These are phyloP conservation scores for Ciborinia camelliae DNA, from an alignment of 2,329 filamentous ascomycete species.

Conservation along the genomic window DNA sequence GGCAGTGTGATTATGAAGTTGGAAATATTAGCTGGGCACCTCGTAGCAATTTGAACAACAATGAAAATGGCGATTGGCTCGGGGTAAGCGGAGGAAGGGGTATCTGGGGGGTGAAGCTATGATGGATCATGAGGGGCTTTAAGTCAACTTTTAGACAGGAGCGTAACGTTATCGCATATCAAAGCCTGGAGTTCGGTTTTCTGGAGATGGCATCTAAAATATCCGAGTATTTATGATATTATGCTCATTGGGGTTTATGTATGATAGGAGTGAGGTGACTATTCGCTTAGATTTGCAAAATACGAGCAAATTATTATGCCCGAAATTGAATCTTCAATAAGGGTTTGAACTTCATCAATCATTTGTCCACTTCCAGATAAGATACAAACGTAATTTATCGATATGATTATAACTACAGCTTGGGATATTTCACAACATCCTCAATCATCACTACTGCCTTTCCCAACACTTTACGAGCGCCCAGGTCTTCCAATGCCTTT, in stretches of 20 bases:
- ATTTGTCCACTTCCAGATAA: neutral
- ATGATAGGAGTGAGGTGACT: slow-evolving; percentile 21
- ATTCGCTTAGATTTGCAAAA: neutral
- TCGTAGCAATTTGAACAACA: slow-evolving; percentile 56
- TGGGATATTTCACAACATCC: slow-evolving; percentile 5
- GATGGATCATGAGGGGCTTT: slow-evolving; percentile 25
- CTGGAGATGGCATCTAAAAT: slow-evolving; percentile 26
- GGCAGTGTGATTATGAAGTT: slow-evolving; percentile 85
- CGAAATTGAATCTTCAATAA: neutral
- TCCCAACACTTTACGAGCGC: slow-evolving; percentile 50
- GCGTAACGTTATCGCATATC: slow-evolving; percentile 25
- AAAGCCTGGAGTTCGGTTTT: slow-evolving; percentile 30
- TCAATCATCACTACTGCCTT: slow-evolving; percentile 52
- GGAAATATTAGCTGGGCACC: slow-evolving; percentile 84
- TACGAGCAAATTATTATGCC: slow-evolving; percentile 17
- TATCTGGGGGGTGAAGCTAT: slow-evolving; percentile 61
- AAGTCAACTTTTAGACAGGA: slow-evolving; percentile 24
- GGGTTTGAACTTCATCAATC: neutral
- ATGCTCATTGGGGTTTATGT: slow-evolving; percentile 24
- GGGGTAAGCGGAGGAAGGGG: slow-evolving; percentile 78
- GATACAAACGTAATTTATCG: neutral
- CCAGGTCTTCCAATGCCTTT: slow-evolving; percentile 50
- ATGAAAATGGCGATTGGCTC: slow-evolving; percentile 76
- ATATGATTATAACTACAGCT: neutral
- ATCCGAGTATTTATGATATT: slow-evolving; percentile 26